Conservation (phyloP, 2,329 filamentous ascomycete species). For the Parasarocladium wereldwijsianum region DNA sequence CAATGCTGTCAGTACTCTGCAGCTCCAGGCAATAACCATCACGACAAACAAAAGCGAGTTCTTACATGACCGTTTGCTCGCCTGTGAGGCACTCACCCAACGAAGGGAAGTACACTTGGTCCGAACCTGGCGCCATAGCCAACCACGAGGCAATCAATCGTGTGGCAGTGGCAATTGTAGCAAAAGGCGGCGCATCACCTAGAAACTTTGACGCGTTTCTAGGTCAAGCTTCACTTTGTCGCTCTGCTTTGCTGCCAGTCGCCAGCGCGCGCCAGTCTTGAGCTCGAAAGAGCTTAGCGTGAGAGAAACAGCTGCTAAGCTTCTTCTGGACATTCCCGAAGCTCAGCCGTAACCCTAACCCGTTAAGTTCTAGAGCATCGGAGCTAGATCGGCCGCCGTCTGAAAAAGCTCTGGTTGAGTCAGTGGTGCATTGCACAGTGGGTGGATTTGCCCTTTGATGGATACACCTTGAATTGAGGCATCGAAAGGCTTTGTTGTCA, state of each 20-base stretch:
- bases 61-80: conserved; percentile 67
- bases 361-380: not conserved
- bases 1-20: conserved; percentile 10
- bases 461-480: too few species aligned
- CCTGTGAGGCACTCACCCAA: conserved; percentile 75
- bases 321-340: not conserved
- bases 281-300: too few species aligned
- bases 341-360: not conserved
- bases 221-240: too few species aligned
- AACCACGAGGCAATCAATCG: conserved; percentile 29
- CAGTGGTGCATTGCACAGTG: too few species aligned
- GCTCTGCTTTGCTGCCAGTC: too few species aligned
- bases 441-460: too few species aligned
- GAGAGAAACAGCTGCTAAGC: too few species aligned
- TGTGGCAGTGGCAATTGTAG: conserved; percentile 16
- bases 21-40: not conserved
- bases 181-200: conserved; percentile 24
- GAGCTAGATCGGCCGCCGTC: conserved; percentile 2
- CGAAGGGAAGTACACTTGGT: conserved; percentile 65
- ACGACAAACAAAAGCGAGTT: conserved; percentile 9
- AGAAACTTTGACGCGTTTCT: conserved; percentile 11
- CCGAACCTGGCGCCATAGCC: conserved; percentile 57
- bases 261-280: too few species aligned
- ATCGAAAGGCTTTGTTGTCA: too few species aligned
- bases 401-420: not conserved